Evolutionary conservation across 1,284 basidiomycete genomes (phyloP).

Genomic region (Psilocybe mexicana): DNA sequence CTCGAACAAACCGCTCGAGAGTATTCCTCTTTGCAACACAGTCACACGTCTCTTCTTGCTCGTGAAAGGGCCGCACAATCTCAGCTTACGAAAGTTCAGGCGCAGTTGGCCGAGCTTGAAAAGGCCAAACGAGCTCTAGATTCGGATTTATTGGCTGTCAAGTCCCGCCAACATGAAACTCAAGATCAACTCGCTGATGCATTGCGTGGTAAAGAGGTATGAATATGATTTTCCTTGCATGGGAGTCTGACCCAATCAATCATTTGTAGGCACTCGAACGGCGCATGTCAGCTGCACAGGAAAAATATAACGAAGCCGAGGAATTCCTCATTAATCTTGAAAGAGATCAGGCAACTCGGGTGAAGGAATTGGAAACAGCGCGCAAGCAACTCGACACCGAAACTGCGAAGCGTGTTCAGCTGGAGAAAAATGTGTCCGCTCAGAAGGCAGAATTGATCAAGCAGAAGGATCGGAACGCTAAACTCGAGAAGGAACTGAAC

Average conservation of each 20-base stretch:
- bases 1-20: conserved; percentile 62
- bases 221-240: conserved; percentile 16
- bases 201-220: conserved; percentile 71
- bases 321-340: conserved; percentile 85
- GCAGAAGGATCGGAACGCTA: conserved; percentile 70
- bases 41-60: conserved; percentile 65
- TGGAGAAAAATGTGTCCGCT: conserved; percentile 67
- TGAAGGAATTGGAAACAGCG: conserved; percentile 69
- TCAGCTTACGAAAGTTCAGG: conserved; percentile 54
- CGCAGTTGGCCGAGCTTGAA: conserved; percentile 63
- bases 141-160: conserved; percentile 73
- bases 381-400: conserved; percentile 74
- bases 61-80: conserved; percentile 54
- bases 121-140: conserved; percentile 72
- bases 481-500: conserved; percentile 80
- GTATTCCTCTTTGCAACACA: conserved; percentile 53
- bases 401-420: conserved; percentile 65
- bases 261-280: conserved; percentile 67
- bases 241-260: background rate
- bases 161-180: conserved; percentile 70
- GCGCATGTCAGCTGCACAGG: conserved; percentile 70
- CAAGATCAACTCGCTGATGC: conserved; percentile 69
- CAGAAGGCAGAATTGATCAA: conserved; percentile 71
- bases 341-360: conserved; percentile 75
- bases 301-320: conserved; percentile 84